Percentiles rank a stretch among this genome's conserved stretches.
These are phyloP conservation scores for Taphrina betulina DNA, from an alignment of 1,139 yeast species.

Conservation along the genomic window DNA sequence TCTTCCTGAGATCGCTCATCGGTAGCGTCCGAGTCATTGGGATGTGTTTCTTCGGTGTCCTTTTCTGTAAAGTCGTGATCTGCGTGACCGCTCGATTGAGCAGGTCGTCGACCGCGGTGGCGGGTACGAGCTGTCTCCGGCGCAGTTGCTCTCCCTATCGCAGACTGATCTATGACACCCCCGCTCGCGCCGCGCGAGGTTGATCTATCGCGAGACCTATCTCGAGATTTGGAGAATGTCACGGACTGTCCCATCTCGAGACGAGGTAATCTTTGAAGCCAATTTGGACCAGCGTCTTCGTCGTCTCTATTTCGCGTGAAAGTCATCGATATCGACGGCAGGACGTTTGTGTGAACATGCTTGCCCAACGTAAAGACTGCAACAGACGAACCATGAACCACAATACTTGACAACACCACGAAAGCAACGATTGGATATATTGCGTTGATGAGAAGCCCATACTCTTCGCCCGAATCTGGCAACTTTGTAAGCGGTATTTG, in stretches of 20 bases:
- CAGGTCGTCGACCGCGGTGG: slow-evolving; percentile 1
- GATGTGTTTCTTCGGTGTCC: not conserved
- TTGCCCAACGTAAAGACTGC: slow-evolving; percentile 90
- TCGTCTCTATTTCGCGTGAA: slow-evolving; percentile 65
- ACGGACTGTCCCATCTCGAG: slow-evolving; percentile 73
- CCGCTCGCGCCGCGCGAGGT: slow-evolving; percentile 10
- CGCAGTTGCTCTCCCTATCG: slow-evolving; percentile 23
- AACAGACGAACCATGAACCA: slow-evolving; percentile 95
- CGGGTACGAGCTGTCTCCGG: not conserved
- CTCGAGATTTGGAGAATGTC: slow-evolving; percentile 74
- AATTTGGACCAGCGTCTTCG: slow-evolving; percentile 58
- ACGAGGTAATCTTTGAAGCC: slow-evolving; percentile 86
- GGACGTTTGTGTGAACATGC: slow-evolving; percentile 73
- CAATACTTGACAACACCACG: slow-evolving; percentile 77
- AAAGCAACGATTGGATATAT: slow-evolving; percentile 93
- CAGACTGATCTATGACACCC: slow-evolving; percentile 12
- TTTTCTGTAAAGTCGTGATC: slow-evolving; percentile 4
- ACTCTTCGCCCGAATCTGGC: slow-evolving; percentile 53
- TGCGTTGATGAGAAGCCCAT: slow-evolving; percentile 65
- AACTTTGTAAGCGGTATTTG: slow-evolving; percentile 24
- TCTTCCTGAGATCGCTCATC: slow-evolving; percentile 15
- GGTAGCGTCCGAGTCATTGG: too few species aligned
- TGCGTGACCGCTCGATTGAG: slow-evolving; percentile 9
- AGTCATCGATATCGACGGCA: slow-evolving; percentile 75
- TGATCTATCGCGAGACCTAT: slow-evolving; percentile 4